A percentile compares a stretch with the other conserved stretches of the same genome.
These are phyloP conservation scores for Claviceps paspali DNA, from an alignment of 2,329 filamentous ascomycete genomes.

Conservation along the genomic window DNA sequence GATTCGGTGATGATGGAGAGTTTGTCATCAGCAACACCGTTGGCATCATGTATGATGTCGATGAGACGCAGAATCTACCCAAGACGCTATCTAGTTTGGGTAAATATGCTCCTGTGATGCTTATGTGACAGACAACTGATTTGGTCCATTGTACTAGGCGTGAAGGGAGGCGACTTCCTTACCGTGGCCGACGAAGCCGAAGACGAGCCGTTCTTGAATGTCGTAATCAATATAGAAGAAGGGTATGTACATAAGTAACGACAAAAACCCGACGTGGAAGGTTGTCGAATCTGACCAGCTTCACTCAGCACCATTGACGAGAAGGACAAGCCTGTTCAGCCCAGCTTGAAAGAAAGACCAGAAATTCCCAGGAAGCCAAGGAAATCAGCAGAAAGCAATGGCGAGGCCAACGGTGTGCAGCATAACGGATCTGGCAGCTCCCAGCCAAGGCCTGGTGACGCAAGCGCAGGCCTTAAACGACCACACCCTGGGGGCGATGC, in stretches of 20 bases:
- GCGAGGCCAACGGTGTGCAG: conserved; percentile 20
- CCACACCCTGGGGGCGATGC: conserved; percentile 26
- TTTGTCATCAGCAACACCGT: conserved; percentile 61
- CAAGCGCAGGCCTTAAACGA: conserved; percentile 30
- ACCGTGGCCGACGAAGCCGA: conserved; percentile 77
- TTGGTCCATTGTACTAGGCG: conserved; percentile 34
- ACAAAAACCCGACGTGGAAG: not conserved
- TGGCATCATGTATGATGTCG: conserved; percentile 75
- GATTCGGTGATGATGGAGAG: conserved; percentile 63
- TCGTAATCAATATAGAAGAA: conserved; percentile 56
- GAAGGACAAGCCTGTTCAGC: conserved; percentile 40
- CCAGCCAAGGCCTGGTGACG: conserved; percentile 18
- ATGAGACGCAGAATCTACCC: conserved; percentile 70
- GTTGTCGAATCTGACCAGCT: conserved; percentile 12
- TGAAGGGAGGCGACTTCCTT: conserved; percentile 60
- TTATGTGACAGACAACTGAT: not conserved
- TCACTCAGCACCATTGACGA: conserved; percentile 24
- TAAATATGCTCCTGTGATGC: conserved; percentile 16
- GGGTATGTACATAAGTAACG: no score
- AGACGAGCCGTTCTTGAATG: conserved; percentile 58
- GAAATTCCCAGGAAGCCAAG: conserved; percentile 40
- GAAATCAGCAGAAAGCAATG: conserved; percentile 23
- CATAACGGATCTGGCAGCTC: conserved; percentile 25
- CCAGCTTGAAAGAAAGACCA: conserved; percentile 26
- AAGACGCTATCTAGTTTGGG: conserved; percentile 69